Evolutionary conservation across 2,329 filamentous ascomycete genomes (phyloP).

Genomic region (Neonectria faginata): DNA sequence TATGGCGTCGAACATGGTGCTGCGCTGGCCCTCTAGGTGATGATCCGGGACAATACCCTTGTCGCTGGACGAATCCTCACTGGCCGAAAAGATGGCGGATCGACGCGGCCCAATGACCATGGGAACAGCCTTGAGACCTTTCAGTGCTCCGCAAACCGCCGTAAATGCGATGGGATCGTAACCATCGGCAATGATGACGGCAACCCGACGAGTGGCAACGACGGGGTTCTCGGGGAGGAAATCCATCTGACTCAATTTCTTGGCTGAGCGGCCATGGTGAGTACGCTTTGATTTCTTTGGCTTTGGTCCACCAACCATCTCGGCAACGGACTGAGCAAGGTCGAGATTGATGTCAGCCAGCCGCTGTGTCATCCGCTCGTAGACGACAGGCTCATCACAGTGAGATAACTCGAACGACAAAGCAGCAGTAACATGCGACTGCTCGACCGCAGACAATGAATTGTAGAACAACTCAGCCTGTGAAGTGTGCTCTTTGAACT

Average conservation of each 20-base stretch:
- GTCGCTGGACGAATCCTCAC: conserved; percentile 63
- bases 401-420: conserved; percentile 84
- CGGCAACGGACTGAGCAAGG: conserved; percentile 76
- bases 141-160: conserved; percentile 72
- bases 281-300: conserved; percentile 63
- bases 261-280: conserved; percentile 77
- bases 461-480: conserved; percentile 89
- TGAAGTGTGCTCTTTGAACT: conserved; percentile 82
- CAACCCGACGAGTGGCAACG: conserved; percentile 75
- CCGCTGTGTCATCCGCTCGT: conserved; percentile 75
- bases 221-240: conserved; percentile 72
- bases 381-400: conserved; percentile 83
- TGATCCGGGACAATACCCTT: conserved; percentile 76
- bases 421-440: conserved; percentile 77
- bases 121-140: conserved; percentile 72
- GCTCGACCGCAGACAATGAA: conserved; percentile 75
- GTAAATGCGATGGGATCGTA: conserved; percentile 76
- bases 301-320: conserved; percentile 74
- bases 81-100: conserved; percentile 72
- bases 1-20: conserved; percentile 83
- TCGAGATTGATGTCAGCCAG: conserved; percentile 78
- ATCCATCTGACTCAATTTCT: conserved; percentile 76
- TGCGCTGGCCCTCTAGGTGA: conserved; percentile 82
- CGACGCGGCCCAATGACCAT: conserved; percentile 79
- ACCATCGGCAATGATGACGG: conserved; percentile 80